Base-by-base conservation (phyloP, 2,329 filamentous ascomycete genomes). In the Fonsecaea multimorphosa region DNA sequence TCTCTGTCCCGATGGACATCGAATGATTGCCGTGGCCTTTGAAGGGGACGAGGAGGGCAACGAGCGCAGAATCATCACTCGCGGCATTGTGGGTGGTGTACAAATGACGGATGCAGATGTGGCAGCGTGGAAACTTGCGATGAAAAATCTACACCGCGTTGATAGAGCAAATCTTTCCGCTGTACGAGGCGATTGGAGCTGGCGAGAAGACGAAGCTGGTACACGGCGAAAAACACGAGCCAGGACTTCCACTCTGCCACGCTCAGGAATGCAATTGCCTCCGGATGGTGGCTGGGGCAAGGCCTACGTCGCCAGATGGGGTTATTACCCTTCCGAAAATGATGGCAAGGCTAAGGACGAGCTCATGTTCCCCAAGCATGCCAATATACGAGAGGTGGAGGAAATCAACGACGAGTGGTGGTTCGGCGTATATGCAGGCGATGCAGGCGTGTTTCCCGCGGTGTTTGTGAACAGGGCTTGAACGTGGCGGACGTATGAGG, bases 381-480 rank as follows among this genome's bases (percentile, higher is more conserved):
- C 93, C 0, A 91, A 95, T 77, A 86, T 98, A 14, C 84, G 85
- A 6, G 94, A 98, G 79, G 87, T 90, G 40, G 90, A 94, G 75
- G 91, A 95, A 76, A 87, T 96, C 55, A 97, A 97, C 76, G 91
- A 89, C 19, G 93, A 97, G 76, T 98, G 93, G 93, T 93, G 86
- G 73, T 90, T 89, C 79, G 94, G 94, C 0, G 87, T 88, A 31
- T 97, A 96, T 81, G 93, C 92, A 79, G 93, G 92, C 0, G 81
- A 80, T 27, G 88, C 87, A 72, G 93, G 92, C 0, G 73, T 97
- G 70, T 96, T 97, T 74, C 93, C 93, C 3, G 88, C 89, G 6
- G 85, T 87, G 7, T 94, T 94, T 82, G 91, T 93, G 29, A 81
- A 81, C 36, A 24, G 49, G 22, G 16, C 34, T 16, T 61, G 27